Conservation (phyloP, 768 basidiomycete species). For the Mycena galopus region DNA sequence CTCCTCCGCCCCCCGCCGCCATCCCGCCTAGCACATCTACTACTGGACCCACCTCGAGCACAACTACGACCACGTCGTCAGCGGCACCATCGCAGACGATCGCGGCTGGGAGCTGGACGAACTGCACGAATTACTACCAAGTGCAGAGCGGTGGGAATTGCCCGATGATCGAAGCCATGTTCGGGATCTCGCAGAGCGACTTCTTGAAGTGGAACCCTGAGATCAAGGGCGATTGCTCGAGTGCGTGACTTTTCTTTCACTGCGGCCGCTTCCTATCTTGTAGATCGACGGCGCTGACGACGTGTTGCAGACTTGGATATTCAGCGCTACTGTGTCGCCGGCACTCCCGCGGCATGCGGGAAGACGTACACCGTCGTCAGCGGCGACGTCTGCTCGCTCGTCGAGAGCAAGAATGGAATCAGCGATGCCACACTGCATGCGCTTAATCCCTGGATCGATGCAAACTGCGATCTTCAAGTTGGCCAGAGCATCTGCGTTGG, state of each 20-base stretch:
- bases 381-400: background rate
- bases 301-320: background rate
- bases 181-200: background rate
- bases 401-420: background rate
- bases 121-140: background rate
- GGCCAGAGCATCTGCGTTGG: background rate
- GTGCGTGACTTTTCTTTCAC: background rate
- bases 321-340: conserved; percentile 5
- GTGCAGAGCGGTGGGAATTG: background rate
- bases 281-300: background rate
- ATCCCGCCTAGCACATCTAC: background rate
- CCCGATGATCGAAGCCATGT: background rate
- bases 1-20: background rate
- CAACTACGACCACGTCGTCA: background rate
- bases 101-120: background rate
- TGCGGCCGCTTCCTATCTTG: background rate
- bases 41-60: background rate
- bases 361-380: background rate
- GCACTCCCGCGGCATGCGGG: background rate
- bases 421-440: background rate
- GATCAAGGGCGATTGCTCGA: background rate
- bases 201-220: background rate
- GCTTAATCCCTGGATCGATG: background rate
- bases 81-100: background rate
- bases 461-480: background rate